These are phyloP conservation scores for Dictyostelium intermedium DNA, from an alignment of 78 protist genomes.

Conservation along the genomic window DNA sequence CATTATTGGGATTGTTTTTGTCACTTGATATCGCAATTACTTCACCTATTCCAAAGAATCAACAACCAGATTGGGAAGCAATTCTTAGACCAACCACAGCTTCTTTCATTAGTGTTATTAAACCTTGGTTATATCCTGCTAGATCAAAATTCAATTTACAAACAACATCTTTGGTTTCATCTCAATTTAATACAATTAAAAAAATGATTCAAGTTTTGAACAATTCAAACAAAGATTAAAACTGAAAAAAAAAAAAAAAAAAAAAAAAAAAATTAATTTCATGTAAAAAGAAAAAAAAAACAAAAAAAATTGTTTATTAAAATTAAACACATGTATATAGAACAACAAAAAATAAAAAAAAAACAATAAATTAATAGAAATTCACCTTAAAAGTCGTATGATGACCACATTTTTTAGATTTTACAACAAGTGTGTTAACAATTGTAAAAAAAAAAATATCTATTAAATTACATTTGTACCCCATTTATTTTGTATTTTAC, in stretches of 20 bases:
- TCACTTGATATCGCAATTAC: conserved; percentile 67
- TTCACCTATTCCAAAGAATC: conserved; percentile 3
- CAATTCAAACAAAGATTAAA: neutral
- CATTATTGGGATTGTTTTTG: conserved; percentile 63
- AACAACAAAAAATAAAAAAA: neutral
- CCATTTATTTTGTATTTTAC: neutral
- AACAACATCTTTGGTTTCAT: neutral
- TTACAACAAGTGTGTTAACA: neutral
- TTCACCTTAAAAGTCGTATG: neutral
- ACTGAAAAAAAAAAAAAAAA: neutral
- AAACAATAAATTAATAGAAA: neutral
- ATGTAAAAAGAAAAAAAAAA: neutral
- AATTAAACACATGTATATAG: neutral
- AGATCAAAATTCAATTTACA: neutral
- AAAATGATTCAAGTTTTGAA: conserved; percentile 49
- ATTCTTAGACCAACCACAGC: conserved; percentile 49
- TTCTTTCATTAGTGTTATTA: neutral
- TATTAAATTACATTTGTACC: neutral
- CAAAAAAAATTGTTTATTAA: too few relatives aligned
- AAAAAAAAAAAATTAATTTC: neutral
- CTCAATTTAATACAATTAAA: conserved; percentile 19
- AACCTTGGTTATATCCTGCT: conserved; percentile 66
- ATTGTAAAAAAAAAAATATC: neutral
- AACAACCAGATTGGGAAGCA: conserved; percentile 88
- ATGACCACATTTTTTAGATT: neutral